phyloP scores from a whole-genome alignment of 495 filamentous ascomycete species.

The Amniculicola lignicola region DNA sequence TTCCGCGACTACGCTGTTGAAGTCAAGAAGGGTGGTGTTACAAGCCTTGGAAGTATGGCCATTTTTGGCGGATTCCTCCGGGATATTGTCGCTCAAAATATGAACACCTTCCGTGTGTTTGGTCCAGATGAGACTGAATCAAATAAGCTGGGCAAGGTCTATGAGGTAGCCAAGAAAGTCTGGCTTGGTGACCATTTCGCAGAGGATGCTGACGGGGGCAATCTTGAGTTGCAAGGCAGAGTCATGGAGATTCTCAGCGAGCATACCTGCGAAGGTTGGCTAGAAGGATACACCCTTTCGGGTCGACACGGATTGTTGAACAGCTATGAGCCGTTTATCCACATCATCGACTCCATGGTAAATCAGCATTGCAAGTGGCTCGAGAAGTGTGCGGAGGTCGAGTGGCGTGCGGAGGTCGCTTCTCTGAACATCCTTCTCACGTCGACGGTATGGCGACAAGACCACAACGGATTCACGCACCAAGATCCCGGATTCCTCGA shows the following conservation, averaged over 20 bases:
- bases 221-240: slow-evolving; percentile 59
- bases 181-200: slow-evolving; percentile 74
- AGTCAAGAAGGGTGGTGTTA: slow-evolving; percentile 52
- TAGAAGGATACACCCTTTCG: slow-evolving; percentile 69
- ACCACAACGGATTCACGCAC: slow-evolving; percentile 78
- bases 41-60: slow-evolving; percentile 54
- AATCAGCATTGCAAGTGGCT: slow-evolving; percentile 80
- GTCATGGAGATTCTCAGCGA: slow-evolving; percentile 78
- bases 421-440: slow-evolving; percentile 74
- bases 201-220: slow-evolving; percentile 66
- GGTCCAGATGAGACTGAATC: slow-evolving; percentile 75
- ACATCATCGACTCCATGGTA: slow-evolving; percentile 76
- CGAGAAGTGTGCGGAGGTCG: slow-evolving; percentile 69
- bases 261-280: slow-evolving; percentile 71
- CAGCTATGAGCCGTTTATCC: slow-evolving; percentile 75
- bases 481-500: slow-evolving; percentile 76
- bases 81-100: slow-evolving; percentile 59
- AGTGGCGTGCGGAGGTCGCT: slow-evolving; percentile 64
- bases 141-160: slow-evolving; percentile 66
- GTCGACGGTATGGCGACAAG: slow-evolving; percentile 72
- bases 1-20: slow-evolving; percentile 60
- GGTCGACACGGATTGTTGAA: slow-evolving; percentile 71
- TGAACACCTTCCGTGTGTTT: slow-evolving; percentile 64
- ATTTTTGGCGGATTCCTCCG: slow-evolving; percentile 63
- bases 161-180: slow-evolving; percentile 68